Evolutionary conservation across 2,329 filamentous ascomycete genomes (phyloP), one percentile per base, ranked within the genome.

Genomic region (Ophiostoma piceae): DNA sequence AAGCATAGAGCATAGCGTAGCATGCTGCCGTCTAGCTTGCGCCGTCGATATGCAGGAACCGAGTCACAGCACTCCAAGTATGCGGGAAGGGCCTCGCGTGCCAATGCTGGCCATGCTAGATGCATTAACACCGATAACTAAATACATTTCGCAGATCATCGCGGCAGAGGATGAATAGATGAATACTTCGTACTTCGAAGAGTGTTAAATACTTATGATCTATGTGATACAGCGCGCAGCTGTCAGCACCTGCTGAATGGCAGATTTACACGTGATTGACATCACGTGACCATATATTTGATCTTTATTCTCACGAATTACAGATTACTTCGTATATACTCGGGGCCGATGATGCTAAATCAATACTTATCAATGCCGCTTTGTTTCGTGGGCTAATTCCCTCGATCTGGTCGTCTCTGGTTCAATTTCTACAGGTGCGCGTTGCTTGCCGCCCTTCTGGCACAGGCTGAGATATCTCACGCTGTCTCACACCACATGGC

Each of bases 91-190:
- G 51, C n/a, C 51, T 57, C 51, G 51, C 51, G n/a, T 57, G 51
- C n/a, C 51, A 57, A 57, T 57, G 51, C 51, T 57, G n/a, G 22
- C 51, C 51, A 57, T 57, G 51, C 7, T 26, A 26, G 22, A 57
- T 57, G 47, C 47, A 57, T 57, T 14, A 57, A 57, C 22, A 26
- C 51, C 51, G 51, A 57, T 57, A 26, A 26, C n/a, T 57, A 57
- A 57, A 57, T 57, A 57, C 51, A 57, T 57, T 57, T 57, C 9
- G 51, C 22, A 57, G 51, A 57, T 57, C 51, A 14, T 57, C 14
- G 26, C 26, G 12, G 39, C 39, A 12, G 47, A 26, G 43, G 16
- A 47, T 7, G 19, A 47, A 47, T 19, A 47, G 43, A 47, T 47
- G 19, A 47, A 47, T 47, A 47, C 43, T 5, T 47, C 16, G 43